Base-by-base conservation (phyloP, 139 green algal genomes). In the Trebouxia sp. region DNA sequence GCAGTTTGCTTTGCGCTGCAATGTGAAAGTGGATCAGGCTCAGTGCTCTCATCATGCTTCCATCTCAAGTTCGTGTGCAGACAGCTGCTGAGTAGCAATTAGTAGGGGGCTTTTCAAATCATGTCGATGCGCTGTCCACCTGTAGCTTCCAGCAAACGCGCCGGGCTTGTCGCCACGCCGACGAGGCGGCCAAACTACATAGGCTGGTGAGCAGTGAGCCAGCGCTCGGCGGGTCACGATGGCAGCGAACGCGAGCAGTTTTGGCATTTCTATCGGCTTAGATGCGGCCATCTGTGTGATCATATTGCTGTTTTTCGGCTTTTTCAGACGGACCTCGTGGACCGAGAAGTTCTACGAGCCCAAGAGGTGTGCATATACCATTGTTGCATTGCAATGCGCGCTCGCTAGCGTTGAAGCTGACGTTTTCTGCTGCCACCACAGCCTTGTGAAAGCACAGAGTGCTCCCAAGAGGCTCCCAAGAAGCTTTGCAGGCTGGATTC, bases 401-500 rank as follows among this genome's bases (percentile, higher is more conserved):
- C n/a, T n/a, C n/a, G n/a, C n/a, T n/a, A n/a, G n/a, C n/a, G n/a
- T n/a, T n/a, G n/a, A n/a, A 58, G 48, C 48, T 17, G 48, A 58
- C 48, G 17, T 58, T 14, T 14, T 17, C 48, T 38, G 1, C n/a
- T 65, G 41, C 22, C 24, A 50, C 14, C 5, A n/a, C 77, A 82
- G 77, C n/a, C 69, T 65, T 75, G 65, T 75, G 15, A 47, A 69
- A 17, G 38, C 41, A 45, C 14, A 74, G 41, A 45, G 42, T 32
- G 69, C 67, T 75, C 51, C 56, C 35, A 66, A 58, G 42, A 58
- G 35, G 22, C 41, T 62, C 3, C 62, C 38, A 10, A 28, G 72
- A 51, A 41, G 55, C 56, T 50, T 78, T 39, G 66, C 80, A 26
- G 72, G 72, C 1, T 88, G 85, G 85, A 81, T 88, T 24, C 26